A percentile compares a stretch with the other conserved stretches of the same genome.
These are phyloP conservation scores for Dryadomyces quercivorus DNA, from an alignment of 2,329 filamentous ascomycete species.

Conservation along the genomic window DNA sequence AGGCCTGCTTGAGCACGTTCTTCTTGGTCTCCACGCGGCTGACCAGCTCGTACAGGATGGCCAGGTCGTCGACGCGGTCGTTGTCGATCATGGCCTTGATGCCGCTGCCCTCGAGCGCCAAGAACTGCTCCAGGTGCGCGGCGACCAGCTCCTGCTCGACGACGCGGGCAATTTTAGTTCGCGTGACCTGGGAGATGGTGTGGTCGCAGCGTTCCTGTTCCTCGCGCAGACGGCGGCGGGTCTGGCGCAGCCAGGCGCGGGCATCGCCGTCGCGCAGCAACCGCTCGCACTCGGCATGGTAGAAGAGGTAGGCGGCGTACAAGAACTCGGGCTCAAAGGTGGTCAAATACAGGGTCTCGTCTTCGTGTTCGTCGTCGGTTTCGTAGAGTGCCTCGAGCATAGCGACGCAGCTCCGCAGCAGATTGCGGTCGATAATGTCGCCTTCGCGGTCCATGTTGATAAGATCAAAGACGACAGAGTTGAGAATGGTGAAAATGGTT, in stretches of 20 bases:
- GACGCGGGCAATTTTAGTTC: slow-evolving; percentile 60
- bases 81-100: slow-evolving; percentile 86
- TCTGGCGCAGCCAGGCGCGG: slow-evolving; percentile 67
- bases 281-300: slow-evolving; percentile 59
- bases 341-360: slow-evolving; percentile 70
- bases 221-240: slow-evolving; percentile 61
- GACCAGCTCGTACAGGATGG: slow-evolving; percentile 71
- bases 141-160: slow-evolving; percentile 73
- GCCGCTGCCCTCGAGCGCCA: slow-evolving; percentile 75
- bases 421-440: slow-evolving; percentile 71
- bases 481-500: slow-evolving; percentile 62
- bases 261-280: slow-evolving; percentile 71
- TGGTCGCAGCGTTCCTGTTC: slow-evolving; percentile 75
- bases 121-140: slow-evolving; percentile 66
- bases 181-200: slow-evolving; percentile 62
- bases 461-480: slow-evolving; percentile 75
- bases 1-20: slow-evolving; percentile 51
- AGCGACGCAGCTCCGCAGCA: slow-evolving; percentile 71
- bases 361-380: slow-evolving; percentile 62
- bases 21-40: slow-evolving; percentile 66
- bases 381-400: slow-evolving; percentile 90
- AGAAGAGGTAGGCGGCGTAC: slow-evolving; percentile 58
- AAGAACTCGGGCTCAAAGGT: slow-evolving; percentile 74
- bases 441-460: slow-evolving; percentile 87
- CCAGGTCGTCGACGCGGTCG: slow-evolving; percentile 64